Conservation (phyloP, 306 rosid genomes). For the Trichosanthes cucumerina region DNA sequence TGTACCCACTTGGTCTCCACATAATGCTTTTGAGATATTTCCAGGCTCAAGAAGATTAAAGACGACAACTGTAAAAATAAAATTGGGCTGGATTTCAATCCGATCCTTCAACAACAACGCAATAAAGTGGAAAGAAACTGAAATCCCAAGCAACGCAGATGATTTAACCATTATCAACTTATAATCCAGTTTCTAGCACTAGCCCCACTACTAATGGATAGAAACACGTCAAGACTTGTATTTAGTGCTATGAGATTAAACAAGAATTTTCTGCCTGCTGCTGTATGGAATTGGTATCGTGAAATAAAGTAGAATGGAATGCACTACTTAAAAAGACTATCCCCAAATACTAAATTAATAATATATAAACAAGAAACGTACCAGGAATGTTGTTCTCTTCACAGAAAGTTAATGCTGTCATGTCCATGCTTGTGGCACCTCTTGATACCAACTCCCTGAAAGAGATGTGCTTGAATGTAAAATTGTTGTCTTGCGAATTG, state of each 20-base stretch:
- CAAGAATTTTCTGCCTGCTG: not conserved
- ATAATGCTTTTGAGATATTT: conserved; percentile 39
- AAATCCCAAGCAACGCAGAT: not conserved
- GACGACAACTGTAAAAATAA: conserved; percentile 33
- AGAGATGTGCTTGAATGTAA: conserved; percentile 41
- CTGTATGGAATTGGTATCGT: not conserved
- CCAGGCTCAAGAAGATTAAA: conserved; percentile 43
- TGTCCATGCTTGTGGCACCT: conserved; percentile 37
- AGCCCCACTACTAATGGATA: not conserved
- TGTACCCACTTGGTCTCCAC: conserved; percentile 46
- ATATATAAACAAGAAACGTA: conserved; percentile 7
- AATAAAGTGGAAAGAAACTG: not conserved
- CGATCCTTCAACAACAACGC: not conserved
- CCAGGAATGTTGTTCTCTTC: conserved; percentile 40
- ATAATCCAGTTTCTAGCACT: not conserved
- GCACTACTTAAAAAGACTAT: not conserved
- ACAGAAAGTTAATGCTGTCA: conserved; percentile 33
- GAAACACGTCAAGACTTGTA: not conserved
- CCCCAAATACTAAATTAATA: not conserved
- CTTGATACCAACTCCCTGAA: conserved; percentile 33
- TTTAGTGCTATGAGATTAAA: not conserved
- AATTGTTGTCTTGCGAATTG: conserved; percentile 40
- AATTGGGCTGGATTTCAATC: not conserved
- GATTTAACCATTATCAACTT: not conserved
- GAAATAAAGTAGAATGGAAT: not conserved